Conservation (phyloP, 805 yeast genomes). For the Teunomyces pallodes region DNA sequence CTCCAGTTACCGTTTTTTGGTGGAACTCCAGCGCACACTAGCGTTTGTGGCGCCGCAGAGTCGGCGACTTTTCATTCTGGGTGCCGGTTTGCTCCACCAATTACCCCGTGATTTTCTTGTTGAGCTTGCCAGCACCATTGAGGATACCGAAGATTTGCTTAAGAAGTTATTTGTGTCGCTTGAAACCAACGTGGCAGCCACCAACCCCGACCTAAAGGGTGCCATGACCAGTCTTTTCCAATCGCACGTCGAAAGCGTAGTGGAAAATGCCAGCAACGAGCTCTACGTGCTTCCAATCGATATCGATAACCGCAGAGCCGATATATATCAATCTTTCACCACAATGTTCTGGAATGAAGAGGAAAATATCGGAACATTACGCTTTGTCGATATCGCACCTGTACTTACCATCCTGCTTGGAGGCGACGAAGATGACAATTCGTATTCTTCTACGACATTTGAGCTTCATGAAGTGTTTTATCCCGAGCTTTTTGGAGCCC, state of each 20-base stretch:
- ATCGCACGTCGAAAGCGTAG: slow-evolving; percentile 27
- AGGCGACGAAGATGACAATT: slow-evolving; percentile 22
- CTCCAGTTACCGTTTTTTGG: slow-evolving; percentile 11
- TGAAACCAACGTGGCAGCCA: slow-evolving; percentile 2
- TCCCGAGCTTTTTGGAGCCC: slow-evolving; percentile 33
- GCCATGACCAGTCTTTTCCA: slow-evolving; percentile 17
- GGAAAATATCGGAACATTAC: slow-evolving; percentile 26
- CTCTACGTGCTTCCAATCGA: slow-evolving; percentile 34
- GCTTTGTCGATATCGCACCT: slow-evolving; percentile 27
- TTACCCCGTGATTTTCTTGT: slow-evolving; percentile 19
- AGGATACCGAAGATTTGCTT: slow-evolving; percentile 18
- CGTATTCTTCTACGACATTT: neutral
- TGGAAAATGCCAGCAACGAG: slow-evolving; percentile 22
- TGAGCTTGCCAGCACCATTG: slow-evolving; percentile 16
- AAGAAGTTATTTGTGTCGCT: slow-evolving; percentile 10
- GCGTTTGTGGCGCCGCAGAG: slow-evolving; percentile 17
- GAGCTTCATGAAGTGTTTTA: slow-evolving; percentile 16
- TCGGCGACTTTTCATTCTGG: slow-evolving; percentile 21
- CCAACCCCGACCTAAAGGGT: neutral
- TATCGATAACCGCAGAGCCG: slow-evolving; percentile 20
- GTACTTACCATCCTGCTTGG: slow-evolving; percentile 28
- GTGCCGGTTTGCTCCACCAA: slow-evolving; percentile 13
- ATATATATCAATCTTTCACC: slow-evolving; percentile 32
- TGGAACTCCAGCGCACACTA: slow-evolving; percentile 23
- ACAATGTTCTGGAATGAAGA: slow-evolving; percentile 37